Evolutionary conservation across 306 rosid species (phyloP).

Genomic region (Corylus heterophylla): DNA sequence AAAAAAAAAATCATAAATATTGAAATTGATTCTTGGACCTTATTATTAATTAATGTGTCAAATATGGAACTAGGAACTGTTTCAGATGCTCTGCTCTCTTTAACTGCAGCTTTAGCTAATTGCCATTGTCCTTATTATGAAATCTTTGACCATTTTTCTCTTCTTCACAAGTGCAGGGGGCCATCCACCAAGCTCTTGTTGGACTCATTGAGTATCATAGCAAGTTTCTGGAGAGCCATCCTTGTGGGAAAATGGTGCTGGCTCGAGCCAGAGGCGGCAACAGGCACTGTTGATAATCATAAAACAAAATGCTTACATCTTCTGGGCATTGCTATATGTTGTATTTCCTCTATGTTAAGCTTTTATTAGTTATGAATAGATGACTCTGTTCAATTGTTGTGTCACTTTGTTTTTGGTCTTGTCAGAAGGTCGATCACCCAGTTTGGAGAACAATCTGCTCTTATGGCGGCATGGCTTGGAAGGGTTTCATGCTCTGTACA

Average conservation of each 20-base stretch:
- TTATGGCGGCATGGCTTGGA: not conserved
- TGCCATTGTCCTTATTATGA: not conserved
- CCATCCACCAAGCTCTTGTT: slow-evolving; percentile 12
- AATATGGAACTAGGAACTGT: no score
- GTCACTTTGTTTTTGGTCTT: not conserved
- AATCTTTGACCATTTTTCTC: not conserved
- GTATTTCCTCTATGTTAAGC: not conserved
- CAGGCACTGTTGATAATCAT: not conserved
- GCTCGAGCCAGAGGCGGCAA: not conserved
- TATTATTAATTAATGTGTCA: no score
- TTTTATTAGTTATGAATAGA: no score
- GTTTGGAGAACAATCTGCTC: not conserved
- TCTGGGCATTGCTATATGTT: no score
- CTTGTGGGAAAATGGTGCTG: slow-evolving; percentile 26
- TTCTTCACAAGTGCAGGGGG: slow-evolving; percentile 8
- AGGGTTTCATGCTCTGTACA: not conserved
- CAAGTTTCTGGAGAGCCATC: slow-evolving; percentile 23
- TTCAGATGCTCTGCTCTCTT: no score
- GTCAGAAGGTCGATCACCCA: no score
- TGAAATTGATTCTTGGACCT: no score
- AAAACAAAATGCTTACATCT: not conserved
- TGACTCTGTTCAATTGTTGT: no score
- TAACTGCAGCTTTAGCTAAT: no score
- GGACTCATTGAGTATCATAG: not conserved
- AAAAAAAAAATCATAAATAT: no score